phyloP scores from a whole-genome alignment of 805 yeast species.

The Cyberlindnera veronae region DNA sequence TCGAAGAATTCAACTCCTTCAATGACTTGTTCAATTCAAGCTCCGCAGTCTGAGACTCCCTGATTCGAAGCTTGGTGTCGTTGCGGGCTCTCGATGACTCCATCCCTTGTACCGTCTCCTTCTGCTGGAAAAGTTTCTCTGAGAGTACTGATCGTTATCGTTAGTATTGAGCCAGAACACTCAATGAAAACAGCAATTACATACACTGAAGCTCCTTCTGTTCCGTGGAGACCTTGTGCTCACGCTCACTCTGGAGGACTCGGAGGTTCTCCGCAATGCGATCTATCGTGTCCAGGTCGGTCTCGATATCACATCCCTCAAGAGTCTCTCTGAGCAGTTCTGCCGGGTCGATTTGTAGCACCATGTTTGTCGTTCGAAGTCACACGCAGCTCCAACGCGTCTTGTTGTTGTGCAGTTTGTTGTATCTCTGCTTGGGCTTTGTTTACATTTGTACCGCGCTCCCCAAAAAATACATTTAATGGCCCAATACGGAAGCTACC shows the following conservation, averaged over 20 bases:
- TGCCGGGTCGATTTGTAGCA: constrained; percentile 14
- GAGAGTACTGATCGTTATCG: constrained; percentile 11
- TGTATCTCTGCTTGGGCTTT: not conserved
- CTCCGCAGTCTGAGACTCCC: constrained; percentile 41
- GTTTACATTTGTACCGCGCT: constrained; percentile 7
- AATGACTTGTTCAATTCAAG: constrained; percentile 50
- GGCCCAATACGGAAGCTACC: not conserved
- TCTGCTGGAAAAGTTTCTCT: constrained; percentile 14
- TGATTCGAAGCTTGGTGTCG: constrained; percentile 31
- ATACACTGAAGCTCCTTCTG: constrained; percentile 20
- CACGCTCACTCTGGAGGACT: constrained; percentile 31
- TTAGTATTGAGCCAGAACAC: not conserved
- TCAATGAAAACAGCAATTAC: not conserved
- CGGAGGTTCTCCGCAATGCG: constrained; percentile 39
- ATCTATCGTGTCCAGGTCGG: constrained; percentile 45
- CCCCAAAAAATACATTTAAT: too few relatives aligned
- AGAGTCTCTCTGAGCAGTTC: constrained; percentile 39
- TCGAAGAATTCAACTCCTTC: constrained; percentile 44
- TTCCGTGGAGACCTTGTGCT: constrained; percentile 23
- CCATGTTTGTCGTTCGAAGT: constrained; percentile 1
- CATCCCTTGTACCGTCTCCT: constrained; percentile 22
- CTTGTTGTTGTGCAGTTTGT: not conserved
- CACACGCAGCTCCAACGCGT: too few relatives aligned
- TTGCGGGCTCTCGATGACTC: constrained; percentile 29
- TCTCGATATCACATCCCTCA: constrained; percentile 48